Evolutionary conservation across 805 yeast genomes (phyloP).

Genomic region (Cyberlindnera misumaiensis): DNA sequence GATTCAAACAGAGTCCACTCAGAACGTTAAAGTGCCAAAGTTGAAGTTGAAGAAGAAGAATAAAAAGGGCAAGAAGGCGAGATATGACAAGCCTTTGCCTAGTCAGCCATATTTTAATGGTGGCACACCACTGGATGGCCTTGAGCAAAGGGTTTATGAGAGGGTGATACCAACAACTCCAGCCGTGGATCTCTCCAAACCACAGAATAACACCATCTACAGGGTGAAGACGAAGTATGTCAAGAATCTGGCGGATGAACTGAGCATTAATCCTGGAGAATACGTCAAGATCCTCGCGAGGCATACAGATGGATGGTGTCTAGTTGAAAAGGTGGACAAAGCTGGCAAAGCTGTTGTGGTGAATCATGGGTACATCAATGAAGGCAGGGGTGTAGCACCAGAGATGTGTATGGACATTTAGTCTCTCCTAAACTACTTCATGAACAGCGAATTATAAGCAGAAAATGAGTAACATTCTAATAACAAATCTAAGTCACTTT

Average conservation of each 20-base stretch:
- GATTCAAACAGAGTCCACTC: slow-evolving; percentile 5
- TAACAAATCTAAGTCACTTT: no score
- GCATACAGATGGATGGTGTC: slow-evolving; percentile 40
- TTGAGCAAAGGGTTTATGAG: slow-evolving; percentile 14
- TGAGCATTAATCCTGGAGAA: slow-evolving; percentile 26
- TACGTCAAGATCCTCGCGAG: slow-evolving; percentile 28
- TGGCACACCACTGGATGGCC: slow-evolving; percentile 10
- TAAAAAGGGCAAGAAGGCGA: slow-evolving; percentile 3
- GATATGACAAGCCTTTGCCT: slow-evolving; percentile 20
- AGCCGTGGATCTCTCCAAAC: slow-evolving; percentile 6
- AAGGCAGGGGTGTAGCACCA: slow-evolving; percentile 35
- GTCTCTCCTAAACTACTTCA: no score
- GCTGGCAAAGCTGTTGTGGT: slow-evolving; percentile 16
- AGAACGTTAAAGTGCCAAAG: slow-evolving; percentile 8
- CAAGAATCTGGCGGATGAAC: slow-evolving; percentile 32
- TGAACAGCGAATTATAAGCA: not conserved
- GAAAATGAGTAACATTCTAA: no score
- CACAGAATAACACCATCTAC: slow-evolving; percentile 11
- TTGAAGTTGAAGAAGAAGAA: slow-evolving; percentile 9
- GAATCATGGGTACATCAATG: slow-evolving; percentile 24
- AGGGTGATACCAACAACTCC: slow-evolving; percentile 19
- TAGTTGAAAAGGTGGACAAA: slow-evolving; percentile 29
- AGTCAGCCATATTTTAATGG: slow-evolving; percentile 5
- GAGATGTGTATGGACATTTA: slow-evolving; percentile 25
- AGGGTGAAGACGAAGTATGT: slow-evolving; percentile 21